Evolutionary conservation across 2,329 filamentous ascomycete genomes (phyloP).

Genomic region (Lecanicillium sp.): DNA sequence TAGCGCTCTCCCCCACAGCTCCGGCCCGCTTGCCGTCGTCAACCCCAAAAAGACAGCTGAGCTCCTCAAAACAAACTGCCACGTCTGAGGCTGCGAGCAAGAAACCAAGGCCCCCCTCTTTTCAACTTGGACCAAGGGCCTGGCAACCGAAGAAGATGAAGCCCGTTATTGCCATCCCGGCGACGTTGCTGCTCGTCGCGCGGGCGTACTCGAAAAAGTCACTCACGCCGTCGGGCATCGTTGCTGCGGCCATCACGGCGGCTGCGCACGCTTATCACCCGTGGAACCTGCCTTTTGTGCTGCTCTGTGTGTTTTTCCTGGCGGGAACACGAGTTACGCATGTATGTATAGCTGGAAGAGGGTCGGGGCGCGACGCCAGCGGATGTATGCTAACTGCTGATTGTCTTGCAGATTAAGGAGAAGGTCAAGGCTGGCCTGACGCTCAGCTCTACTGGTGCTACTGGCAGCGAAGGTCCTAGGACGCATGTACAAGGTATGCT

Average conservation of each 20-base stretch:
- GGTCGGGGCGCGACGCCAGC: not conserved
- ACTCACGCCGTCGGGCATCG: conserved; percentile 69
- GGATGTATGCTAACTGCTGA: conserved; percentile 11
- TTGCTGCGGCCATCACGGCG: conserved; percentile 66
- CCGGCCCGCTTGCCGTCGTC: too few relatives aligned
- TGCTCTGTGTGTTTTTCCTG: conserved; percentile 80
- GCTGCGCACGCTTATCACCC: conserved; percentile 81
- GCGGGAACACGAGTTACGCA: conserved; percentile 79
- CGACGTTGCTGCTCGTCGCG: conserved; percentile 53
- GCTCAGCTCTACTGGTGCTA: conserved; percentile 62
- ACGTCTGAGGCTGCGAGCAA: too few relatives aligned
- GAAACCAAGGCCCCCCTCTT: too few relatives aligned
- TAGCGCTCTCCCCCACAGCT: too few relatives aligned
- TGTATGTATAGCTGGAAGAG: conserved; percentile 33
- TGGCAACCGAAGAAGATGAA: conserved; percentile 37
- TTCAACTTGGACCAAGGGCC: too few relatives aligned
- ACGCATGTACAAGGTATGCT: conserved; percentile 68
- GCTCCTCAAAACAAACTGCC: too few relatives aligned
- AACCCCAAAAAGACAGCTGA: too few relatives aligned
- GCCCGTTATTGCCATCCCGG: conserved; percentile 47
- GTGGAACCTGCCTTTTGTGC: conserved; percentile 82
- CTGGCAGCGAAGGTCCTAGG: conserved; percentile 73
- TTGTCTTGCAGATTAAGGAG: conserved; percentile 65
- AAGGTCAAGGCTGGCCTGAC: conserved; percentile 77
- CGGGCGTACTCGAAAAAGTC: conserved; percentile 66